phyloP scores from a whole-genome alignment of 2,329 filamentous ascomycete species.

The Penicillium sp. region DNA sequence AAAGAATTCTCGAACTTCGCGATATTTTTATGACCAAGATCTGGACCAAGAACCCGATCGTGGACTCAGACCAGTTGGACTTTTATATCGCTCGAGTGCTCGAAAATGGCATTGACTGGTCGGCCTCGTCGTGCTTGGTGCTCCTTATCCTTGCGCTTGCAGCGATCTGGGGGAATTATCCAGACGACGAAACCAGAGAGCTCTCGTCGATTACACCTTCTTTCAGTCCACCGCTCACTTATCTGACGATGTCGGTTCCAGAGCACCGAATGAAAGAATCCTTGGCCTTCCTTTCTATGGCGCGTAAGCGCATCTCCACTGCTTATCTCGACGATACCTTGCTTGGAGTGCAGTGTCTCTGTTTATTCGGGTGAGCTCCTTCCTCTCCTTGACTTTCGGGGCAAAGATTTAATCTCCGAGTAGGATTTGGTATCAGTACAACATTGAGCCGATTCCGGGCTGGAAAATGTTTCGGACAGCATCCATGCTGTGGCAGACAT shows the following conservation, averaged over 20 bases:
- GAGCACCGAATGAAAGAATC: constrained; percentile 32
- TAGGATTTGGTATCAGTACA: constrained; percentile 35
- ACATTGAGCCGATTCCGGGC: constrained; percentile 31
- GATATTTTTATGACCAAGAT: constrained; percentile 32
- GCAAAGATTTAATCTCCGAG: background rate
- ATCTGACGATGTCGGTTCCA: constrained; percentile 27
- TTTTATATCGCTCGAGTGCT: constrained; percentile 26
- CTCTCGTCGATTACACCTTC: constrained; percentile 17
- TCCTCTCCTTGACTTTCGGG: background rate
- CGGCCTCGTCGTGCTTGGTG: constrained; percentile 28
- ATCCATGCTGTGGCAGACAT: constrained; percentile 33
- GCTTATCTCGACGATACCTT: constrained; percentile 30
- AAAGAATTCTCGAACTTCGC: constrained; percentile 28
- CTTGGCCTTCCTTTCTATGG: constrained; percentile 28
- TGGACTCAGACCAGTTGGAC: constrained; percentile 31
- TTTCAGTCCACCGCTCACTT: constrained; percentile 21
- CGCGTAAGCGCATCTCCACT: constrained; percentile 29
- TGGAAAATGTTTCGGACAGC: constrained; percentile 35
- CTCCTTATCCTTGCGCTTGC: constrained; percentile 31
- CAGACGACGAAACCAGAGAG: constrained; percentile 28
- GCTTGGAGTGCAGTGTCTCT: constrained; percentile 30
- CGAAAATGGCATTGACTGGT: constrained; percentile 33
- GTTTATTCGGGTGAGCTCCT: constrained; percentile 28
- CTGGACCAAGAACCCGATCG: constrained; percentile 32
- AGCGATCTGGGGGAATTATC: constrained; percentile 33